Percentiles rank a stretch among this genome's conserved stretches.
Evolutionary conservation across 1,139 yeast genomes (phyloP).

Genomic region (Sugiyamaella novakii): DNA sequence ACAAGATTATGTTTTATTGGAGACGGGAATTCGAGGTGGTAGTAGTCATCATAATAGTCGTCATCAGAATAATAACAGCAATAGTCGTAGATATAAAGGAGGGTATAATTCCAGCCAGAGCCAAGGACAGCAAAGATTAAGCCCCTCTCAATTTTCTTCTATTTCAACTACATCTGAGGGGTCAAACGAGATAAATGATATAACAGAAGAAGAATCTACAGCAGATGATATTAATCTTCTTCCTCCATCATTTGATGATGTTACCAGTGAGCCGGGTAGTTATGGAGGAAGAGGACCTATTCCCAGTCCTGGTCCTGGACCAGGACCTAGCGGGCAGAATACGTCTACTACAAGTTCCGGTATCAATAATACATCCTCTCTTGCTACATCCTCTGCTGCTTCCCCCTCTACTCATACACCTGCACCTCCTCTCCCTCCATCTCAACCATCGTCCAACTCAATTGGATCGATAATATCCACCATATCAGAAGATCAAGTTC

Average conservation of each 20-base stretch:
- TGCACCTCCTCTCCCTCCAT: neutral
- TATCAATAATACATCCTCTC: no score
- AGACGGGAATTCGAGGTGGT: constrained; percentile 30
- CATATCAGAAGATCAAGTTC: constrained; percentile 18
- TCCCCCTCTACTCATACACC: no score
- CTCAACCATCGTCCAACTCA: neutral
- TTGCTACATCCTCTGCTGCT: no score
- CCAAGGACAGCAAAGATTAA: neutral
- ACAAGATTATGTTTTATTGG: constrained; percentile 46
- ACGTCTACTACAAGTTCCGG: no score
- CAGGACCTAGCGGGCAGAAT: no score
- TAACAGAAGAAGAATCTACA: neutral
- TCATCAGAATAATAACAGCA: neutral
- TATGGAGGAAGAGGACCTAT: neutral
- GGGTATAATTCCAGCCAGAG: neutral
- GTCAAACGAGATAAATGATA: constrained; percentile 3
- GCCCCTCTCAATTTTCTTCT: neutral
- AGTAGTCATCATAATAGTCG: neutral
- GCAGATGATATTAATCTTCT: neutral
- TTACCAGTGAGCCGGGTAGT: constrained; percentile 1
- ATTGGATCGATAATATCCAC: neutral
- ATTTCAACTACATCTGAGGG: constrained; percentile 6
- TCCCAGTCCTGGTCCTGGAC: constrained; percentile 4
- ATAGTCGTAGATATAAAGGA: constrained; percentile 9
- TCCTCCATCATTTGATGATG: constrained; percentile 8